Evolutionary conservation across 2,329 filamentous ascomycete species (phyloP).

Genomic region (Pseudogymnoascus sp.): DNA sequence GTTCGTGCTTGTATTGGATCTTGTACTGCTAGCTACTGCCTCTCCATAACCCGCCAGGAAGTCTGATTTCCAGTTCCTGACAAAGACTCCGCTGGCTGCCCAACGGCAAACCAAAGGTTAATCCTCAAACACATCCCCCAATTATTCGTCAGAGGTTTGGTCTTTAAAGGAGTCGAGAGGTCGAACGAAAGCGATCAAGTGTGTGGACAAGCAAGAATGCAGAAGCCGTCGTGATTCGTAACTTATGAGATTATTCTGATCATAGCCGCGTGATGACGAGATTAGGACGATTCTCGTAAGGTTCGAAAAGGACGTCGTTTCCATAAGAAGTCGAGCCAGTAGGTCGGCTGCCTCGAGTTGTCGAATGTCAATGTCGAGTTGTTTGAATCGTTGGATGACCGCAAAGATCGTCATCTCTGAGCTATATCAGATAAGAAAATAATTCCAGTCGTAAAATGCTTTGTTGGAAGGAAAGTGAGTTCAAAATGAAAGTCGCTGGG

Average conservation of each 20-base stretch:
- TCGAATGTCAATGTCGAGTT: conserved; percentile 22
- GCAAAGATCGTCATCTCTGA: conserved; percentile 8
- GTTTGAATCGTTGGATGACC: conserved; percentile 25
- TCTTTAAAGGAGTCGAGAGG: not conserved
- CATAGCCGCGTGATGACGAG: conserved; percentile 31
- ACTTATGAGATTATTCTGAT: conserved; percentile 27
- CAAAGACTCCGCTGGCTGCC: not conserved
- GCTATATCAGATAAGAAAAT: conserved; percentile 10
- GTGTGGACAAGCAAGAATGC: conserved; percentile 7
- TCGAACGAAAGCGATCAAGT: conserved; percentile 2
- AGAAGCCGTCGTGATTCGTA: conserved; percentile 19
- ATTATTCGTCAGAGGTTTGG: conserved; percentile 4
- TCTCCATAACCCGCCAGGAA: conserved; percentile 17
- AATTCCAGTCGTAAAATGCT: conserved; percentile 26
- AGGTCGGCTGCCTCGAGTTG: conserved; percentile 22
- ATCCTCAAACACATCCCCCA: conserved; percentile 5
- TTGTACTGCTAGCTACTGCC: conserved; percentile 23
- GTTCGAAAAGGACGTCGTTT: conserved; percentile 26
- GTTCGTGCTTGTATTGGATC: conserved; percentile 21
- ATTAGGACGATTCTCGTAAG: conserved; percentile 32
- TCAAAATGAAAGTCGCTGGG: conserved; percentile 24
- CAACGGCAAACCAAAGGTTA: not conserved
- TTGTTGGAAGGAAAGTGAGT: conserved; percentile 29
- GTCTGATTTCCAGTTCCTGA: conserved; percentile 4
- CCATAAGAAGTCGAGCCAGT: conserved; percentile 27